Evolutionary conservation across 2,329 filamentous ascomycete species (phyloP).

Genomic region (Colletotrichum brevisporum): DNA sequence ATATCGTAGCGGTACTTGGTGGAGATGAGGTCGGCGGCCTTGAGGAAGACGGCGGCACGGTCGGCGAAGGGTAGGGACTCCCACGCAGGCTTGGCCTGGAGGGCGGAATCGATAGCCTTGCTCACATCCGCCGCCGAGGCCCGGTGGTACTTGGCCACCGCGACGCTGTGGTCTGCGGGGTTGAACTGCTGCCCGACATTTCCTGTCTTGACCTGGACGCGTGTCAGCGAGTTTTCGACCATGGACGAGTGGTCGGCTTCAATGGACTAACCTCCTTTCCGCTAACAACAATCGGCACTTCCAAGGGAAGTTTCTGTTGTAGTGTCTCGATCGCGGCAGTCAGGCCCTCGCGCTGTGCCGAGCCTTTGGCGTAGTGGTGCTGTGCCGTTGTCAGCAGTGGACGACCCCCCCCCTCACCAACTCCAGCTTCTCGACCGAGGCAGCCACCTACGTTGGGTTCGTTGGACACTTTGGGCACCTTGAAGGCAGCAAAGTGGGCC

Average conservation of each 20-base stretch:
- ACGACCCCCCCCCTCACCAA: background rate
- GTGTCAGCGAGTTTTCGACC: constrained; percentile 4
- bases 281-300: constrained; percentile 86
- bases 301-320: constrained; percentile 77
- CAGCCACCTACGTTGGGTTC: constrained; percentile 89
- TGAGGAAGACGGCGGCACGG: constrained; percentile 92
- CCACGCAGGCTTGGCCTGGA: constrained; percentile 90
- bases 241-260: background rate
- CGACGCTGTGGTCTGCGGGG: constrained; percentile 82
- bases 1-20: constrained; percentile 97
- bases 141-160: constrained; percentile 87
- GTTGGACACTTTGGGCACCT: constrained; percentile 87
- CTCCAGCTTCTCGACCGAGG: constrained; percentile 11
- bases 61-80: constrained; percentile 90
- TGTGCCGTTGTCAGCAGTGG: constrained; percentile 66
- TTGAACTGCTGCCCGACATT: constrained; percentile 80
- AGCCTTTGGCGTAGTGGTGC: constrained; percentile 92
- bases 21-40: constrained; percentile 91
- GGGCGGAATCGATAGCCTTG: constrained; percentile 84
- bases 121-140: constrained; percentile 83
- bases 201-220: constrained; percentile 73
- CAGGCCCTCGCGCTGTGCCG: constrained; percentile 82
- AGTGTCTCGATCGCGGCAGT: constrained; percentile 79
- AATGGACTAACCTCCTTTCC: constrained; percentile 78
- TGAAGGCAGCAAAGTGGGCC: constrained; percentile 85